Percentiles rank a stretch among this genome's conserved stretches.
Conservation (phyloP, 2,329 filamentous ascomycete species). For the Alternaria panax region DNA sequence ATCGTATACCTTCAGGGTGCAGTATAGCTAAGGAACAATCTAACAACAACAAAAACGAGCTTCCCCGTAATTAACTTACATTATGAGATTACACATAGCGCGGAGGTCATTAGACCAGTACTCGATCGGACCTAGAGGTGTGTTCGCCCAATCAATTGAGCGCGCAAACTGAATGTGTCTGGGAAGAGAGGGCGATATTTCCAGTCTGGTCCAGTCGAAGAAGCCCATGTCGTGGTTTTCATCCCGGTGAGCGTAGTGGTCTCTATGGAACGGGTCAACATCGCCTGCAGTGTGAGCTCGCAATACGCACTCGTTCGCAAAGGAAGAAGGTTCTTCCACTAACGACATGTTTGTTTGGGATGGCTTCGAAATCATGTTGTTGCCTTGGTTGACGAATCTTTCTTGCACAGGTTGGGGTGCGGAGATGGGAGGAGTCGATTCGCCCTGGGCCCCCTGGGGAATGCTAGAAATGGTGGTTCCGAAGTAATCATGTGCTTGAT, state of each 20-base stretch:
- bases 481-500: conserved; percentile 54
- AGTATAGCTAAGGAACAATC: too few species aligned
- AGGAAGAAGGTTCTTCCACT: conserved; percentile 37
- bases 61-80: conserved; percentile 61
- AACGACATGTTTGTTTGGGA: conserved; percentile 29
- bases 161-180: conserved; percentile 76
- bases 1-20: too few species aligned
- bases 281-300: conserved; percentile 50
- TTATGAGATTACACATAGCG: conserved; percentile 81
- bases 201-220: conserved; percentile 83
- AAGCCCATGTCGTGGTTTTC: conserved; percentile 57
- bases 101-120: conserved; percentile 75
- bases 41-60: too few species aligned
- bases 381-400: conserved; percentile 6
- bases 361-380: conserved; percentile 12
- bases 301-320: conserved; percentile 53
- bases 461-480: conserved; percentile 37
- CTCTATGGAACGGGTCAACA: conserved; percentile 51
- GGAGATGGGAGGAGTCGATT: conserved; percentile 19
- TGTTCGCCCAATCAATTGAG: conserved; percentile 75
- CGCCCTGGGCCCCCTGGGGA: conserved; percentile 20
- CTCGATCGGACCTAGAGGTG: conserved; percentile 77
- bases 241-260: conserved; percentile 26
- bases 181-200: conserved; percentile 68
- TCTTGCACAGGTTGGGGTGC: conserved; percentile 11